These are phyloP conservation scores for Paracamarosporium sp. DNA, from an alignment of 2,329 filamentous ascomycete species.

Conservation along the genomic window DNA sequence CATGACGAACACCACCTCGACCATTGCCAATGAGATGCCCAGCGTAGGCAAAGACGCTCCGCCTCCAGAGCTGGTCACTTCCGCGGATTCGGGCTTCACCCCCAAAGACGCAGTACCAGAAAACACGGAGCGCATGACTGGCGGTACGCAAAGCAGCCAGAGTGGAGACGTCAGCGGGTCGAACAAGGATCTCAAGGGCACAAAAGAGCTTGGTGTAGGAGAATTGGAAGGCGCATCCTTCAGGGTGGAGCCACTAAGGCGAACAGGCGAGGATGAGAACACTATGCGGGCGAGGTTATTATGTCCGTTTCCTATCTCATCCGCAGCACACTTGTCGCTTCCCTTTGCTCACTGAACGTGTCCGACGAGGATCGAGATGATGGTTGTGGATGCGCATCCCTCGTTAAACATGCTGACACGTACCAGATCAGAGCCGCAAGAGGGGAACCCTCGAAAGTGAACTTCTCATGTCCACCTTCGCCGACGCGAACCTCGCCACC, in stretches of 20 bases:
- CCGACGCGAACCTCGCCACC: constrained; percentile 73
- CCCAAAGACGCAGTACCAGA: constrained; percentile 67
- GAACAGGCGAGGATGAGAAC: constrained; percentile 79
- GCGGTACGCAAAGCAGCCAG: constrained; percentile 63
- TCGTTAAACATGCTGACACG: constrained; percentile 14
- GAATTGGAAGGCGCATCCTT: constrained; percentile 88
- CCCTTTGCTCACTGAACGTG: neutral
- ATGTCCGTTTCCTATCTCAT: constrained; percentile 57
- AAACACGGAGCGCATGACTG: constrained; percentile 70
- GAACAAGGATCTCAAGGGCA: constrained; percentile 45
- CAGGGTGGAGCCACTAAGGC: constrained; percentile 85
- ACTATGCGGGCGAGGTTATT: constrained; percentile 90
- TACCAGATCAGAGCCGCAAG: constrained; percentile 90
- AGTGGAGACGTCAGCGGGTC: constrained; percentile 37
- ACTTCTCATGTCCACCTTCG: constrained; percentile 95
- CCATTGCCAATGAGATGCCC: constrained; percentile 68
- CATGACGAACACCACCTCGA: constrained; percentile 69
- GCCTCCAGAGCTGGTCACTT: constrained; percentile 67
- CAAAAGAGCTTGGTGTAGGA: constrained; percentile 75
- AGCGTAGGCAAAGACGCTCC: constrained; percentile 62
- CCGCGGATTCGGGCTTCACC: constrained; percentile 61
- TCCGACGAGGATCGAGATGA: neutral
- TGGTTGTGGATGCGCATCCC: constrained; percentile 3
- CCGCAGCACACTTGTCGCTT: constrained; percentile 5
- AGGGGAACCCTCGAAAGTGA: constrained; percentile 95